Conservation (phyloP, 2,329 filamentous ascomycete species). For the Fusarium sp. region DNA sequence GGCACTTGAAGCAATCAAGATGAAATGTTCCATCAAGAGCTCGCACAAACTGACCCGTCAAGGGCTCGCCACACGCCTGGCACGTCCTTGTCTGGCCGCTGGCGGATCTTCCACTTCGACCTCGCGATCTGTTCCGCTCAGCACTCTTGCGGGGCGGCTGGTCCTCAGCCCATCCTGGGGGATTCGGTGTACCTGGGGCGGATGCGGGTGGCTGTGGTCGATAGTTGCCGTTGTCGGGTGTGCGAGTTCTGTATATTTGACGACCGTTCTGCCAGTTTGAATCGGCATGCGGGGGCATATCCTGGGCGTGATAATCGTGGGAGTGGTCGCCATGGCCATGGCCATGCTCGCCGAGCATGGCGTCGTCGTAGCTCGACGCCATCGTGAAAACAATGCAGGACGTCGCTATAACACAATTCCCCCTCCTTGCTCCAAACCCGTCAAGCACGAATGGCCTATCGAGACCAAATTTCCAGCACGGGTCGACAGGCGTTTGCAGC, state of each 20-base stretch:
- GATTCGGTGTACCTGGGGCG: conserved; percentile 45
- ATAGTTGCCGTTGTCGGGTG: conserved; percentile 48
- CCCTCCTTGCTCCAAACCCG: conserved; percentile 40
- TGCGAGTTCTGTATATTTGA: conserved; percentile 42
- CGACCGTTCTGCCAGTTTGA: conserved; percentile 50
- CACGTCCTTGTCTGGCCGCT: conserved; percentile 72
- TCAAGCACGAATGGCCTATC: conserved; percentile 38
- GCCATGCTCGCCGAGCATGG: conserved; percentile 50
- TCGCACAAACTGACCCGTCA: conserved; percentile 95
- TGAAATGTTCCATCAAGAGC: conserved; percentile 94
- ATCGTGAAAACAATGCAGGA: conserved; percentile 46
- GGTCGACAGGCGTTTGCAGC: conserved; percentile 44
- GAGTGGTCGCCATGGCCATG: conserved; percentile 45
- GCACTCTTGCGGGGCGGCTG: conserved; percentile 56
- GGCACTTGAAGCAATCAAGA: conserved; percentile 96
- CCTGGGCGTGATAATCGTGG: conserved; percentile 35
- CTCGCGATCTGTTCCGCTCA: conserved; percentile 66
- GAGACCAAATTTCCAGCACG: conserved; percentile 45
- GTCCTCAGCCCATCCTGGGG: conserved; percentile 51
- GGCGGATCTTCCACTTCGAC: conserved; percentile 60
- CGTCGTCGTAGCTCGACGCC: conserved; percentile 58
- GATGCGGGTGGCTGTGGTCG: conserved; percentile 47
- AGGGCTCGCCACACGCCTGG: conserved; percentile 85
- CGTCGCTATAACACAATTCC: conserved; percentile 32
- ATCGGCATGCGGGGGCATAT: conserved; percentile 45